Evolutionary conservation across 108 stramenopile genomes (phyloP), one percentile per base, ranked within the genome.

Genomic region (Pseudonitzschia multistriata): DNA sequence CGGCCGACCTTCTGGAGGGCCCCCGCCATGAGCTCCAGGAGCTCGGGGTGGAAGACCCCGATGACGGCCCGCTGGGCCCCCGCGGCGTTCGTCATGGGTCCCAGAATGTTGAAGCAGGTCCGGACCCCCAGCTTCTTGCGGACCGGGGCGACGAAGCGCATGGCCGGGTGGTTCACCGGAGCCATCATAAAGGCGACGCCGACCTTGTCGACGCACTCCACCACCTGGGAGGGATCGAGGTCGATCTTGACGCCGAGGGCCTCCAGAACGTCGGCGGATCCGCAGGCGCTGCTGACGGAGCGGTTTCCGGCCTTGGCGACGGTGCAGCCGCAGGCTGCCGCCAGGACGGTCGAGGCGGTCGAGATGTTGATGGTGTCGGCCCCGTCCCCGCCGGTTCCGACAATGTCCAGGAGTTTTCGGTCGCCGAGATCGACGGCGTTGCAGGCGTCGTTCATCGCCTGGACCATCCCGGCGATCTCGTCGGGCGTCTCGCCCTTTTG

Each of bases 311-410:
- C 93, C 87, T 99, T 99, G 78, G 96, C 94, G 1, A 96, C 97
- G 19, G 81, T 87, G 74, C 90, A 92, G 5, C 98, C 98, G 64
- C 86, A 91, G 1, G 97, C 97, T 19, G 98, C 98, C n/a, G 96
- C 93, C 21, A 99, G 71, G 21, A 99, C 94, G 8, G 93, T 96
- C 35, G 86, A 81, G 0, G 97, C 96, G 0, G 98, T 99, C 50
- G 85, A 88, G 65, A 99, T 97, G 73, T 99, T 99, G 76, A 99
- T 96, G 42, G 98, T 99, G 74, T 98, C 93, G 37, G 97, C 97
- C 21, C 97, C 97, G 72, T 99, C 98, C 29, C 98, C 98, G n/a
- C 98, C 98, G 19, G 98, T 99, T 30, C 98, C 98, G 27, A 97
- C 97, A 76, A 99, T 98, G 73, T 99, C 98, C 30, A 99, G 72